These are phyloP conservation scores for Cytospora schulzeri DNA, from an alignment of 2,329 filamentous ascomycete genomes.

Conservation along the genomic window DNA sequence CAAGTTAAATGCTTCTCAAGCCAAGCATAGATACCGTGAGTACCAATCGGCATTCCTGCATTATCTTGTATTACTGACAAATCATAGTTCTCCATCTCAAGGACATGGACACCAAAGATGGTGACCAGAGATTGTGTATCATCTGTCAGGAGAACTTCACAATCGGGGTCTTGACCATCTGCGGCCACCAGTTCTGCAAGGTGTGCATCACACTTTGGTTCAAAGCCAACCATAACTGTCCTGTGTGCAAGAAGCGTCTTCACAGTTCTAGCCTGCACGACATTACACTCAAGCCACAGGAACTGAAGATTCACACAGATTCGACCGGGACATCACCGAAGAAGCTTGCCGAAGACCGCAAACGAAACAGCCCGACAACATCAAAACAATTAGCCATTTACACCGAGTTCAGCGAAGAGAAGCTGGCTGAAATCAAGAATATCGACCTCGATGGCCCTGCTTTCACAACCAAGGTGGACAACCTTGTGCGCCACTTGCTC, in stretches of 20 bases:
- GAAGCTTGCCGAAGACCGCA: conserved; percentile 24
- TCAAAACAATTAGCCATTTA: conserved; percentile 64
- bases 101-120: conserved; percentile 61
- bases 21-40: conserved; percentile 75
- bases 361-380: conserved; percentile 21
- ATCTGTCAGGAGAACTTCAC: conserved; percentile 82
- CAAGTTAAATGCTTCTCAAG: conserved; percentile 63
- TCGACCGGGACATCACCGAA: conserved; percentile 33
- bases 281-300: conserved; percentile 79
- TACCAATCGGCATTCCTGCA: conserved; percentile 17
- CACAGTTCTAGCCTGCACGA: conserved; percentile 72
- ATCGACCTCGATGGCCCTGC: conserved; percentile 73
- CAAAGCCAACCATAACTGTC: conserved; percentile 72
- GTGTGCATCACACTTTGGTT: conserved; percentile 85
- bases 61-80: conserved; percentile 24
- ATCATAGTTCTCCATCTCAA: conserved; percentile 55
- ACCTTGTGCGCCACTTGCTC: conserved; percentile 74
- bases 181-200: conserved; percentile 90
- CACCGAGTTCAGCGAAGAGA: conserved; percentile 69
- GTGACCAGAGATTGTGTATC: conserved; percentile 72
- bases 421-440: conserved; percentile 78
- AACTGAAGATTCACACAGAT: conserved; percentile 63
- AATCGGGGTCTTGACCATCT: conserved; percentile 79
- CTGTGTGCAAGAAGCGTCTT: conserved; percentile 77
- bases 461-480: conserved; percentile 91